phyloP scores from a whole-genome alignment of 1,139 yeast species.

The Hemisphaericaspora subhashii region DNA sequence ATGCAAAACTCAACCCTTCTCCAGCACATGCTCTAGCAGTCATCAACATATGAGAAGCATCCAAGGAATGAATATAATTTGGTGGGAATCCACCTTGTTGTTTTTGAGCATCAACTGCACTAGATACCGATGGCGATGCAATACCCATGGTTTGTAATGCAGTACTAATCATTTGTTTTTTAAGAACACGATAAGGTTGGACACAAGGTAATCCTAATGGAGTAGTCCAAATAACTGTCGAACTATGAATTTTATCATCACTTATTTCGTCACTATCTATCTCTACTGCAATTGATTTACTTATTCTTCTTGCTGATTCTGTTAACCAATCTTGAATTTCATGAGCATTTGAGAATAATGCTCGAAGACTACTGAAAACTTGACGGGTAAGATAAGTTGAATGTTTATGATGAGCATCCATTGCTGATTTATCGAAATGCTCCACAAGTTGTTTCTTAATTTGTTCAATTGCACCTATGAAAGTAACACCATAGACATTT shows the following conservation, averaged over 20 bases:
- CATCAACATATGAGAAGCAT: conserved; percentile 95
- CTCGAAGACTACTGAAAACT: conserved; percentile 82
- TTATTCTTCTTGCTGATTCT: conserved; percentile 76
- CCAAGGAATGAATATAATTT: conserved; percentile 90
- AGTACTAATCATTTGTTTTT: conserved; percentile 66
- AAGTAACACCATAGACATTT: conserved; percentile 96
- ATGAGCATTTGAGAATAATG: conserved; percentile 90
- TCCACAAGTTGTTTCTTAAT: conserved; percentile 64
- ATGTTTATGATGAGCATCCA: neutral
- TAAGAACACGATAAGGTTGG: conserved; percentile 83
- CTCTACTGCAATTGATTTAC: conserved; percentile 75
- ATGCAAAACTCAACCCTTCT: conserved; percentile 73
- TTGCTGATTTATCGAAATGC: conserved; percentile 30
- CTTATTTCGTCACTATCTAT: conserved; percentile 16
- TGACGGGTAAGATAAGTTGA: conserved; percentile 64
- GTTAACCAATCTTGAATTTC: conserved; percentile 96
- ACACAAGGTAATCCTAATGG: conserved; percentile 93
- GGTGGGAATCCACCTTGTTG: conserved; percentile 96
- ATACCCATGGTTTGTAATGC: conserved; percentile 82
- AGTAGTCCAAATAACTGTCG: conserved; percentile 96
- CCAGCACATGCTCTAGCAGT: conserved; percentile 82
- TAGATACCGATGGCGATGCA: conserved; percentile 78
- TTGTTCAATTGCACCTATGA: conserved; percentile 89
- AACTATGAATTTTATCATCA: conserved; percentile 49
- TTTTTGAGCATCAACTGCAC: conserved; percentile 82